phyloP scores from a whole-genome alignment of 1,139 yeast genomes.

The Candida sp. region DNA sequence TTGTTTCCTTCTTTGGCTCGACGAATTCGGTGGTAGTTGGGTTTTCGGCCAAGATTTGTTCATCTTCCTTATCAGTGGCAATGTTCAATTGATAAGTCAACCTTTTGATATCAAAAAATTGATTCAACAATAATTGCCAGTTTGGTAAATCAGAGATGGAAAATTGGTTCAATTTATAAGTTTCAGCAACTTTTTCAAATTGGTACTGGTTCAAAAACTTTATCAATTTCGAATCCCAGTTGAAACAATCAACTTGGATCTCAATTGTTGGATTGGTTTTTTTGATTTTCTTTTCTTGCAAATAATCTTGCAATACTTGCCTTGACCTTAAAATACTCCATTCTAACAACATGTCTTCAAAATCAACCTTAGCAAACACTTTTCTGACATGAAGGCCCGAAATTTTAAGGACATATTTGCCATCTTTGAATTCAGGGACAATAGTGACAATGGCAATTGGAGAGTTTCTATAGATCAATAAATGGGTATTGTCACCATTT shows the following conservation, averaged over 20 bases:
- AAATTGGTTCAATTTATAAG: slow-evolving; percentile 29
- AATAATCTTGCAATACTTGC: slow-evolving; percentile 30
- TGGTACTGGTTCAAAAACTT: slow-evolving; percentile 24
- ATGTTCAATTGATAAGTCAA: slow-evolving; percentile 49
- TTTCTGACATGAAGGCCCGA: slow-evolving; percentile 61
- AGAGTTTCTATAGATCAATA: slow-evolving; percentile 58
- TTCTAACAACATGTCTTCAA: slow-evolving; percentile 56
- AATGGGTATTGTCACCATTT: slow-evolving; percentile 45
- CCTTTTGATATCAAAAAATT: slow-evolving; percentile 40
- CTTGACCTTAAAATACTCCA: slow-evolving; percentile 56
- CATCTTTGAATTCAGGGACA: slow-evolving; percentile 31
- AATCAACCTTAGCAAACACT: slow-evolving; percentile 61
- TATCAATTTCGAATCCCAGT: slow-evolving; percentile 45
- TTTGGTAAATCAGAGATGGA: slow-evolving; percentile 9
- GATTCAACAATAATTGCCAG: slow-evolving; percentile 12
- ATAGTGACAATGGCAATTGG: slow-evolving; percentile 63
- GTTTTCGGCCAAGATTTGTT: slow-evolving; percentile 11
- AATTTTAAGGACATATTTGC: slow-evolving; percentile 44
- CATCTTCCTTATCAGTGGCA: slow-evolving; percentile 13
- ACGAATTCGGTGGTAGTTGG: slow-evolving; percentile 8
- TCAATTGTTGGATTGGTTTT: slow-evolving; percentile 29
- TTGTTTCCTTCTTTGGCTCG: slow-evolving; percentile 5
- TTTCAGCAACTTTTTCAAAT: slow-evolving; percentile 19
- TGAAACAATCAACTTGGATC: slow-evolving; percentile 41
- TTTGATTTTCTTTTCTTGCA: slow-evolving; percentile 17